Evolutionary conservation across 1,284 basidiomycete genomes (phyloP).

Genomic region (Moniliophthora roreri): DNA sequence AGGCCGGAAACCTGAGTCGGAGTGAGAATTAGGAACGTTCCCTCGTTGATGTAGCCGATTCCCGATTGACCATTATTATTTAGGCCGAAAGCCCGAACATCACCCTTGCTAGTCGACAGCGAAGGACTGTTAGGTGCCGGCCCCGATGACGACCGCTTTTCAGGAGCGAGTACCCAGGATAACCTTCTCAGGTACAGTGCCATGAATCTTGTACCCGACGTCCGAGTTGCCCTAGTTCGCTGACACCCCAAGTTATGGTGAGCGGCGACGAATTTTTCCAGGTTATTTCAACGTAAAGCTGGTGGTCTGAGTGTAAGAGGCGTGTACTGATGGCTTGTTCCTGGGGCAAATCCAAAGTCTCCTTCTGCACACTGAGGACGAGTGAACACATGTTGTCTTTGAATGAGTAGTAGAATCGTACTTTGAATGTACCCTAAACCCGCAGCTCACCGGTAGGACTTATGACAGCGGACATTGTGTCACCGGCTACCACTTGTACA

Average conservation of each 20-base stretch:
- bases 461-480: slow-evolving; percentile 72
- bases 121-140: slow-evolving; percentile 76
- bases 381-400: too few relatives aligned
- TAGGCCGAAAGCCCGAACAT: slow-evolving; percentile 81
- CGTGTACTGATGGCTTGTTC: slow-evolving; percentile 46
- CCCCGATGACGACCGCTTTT: slow-evolving; percentile 65
- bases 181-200: slow-evolving; percentile 67
- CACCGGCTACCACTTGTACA: slow-evolving; percentile 70
- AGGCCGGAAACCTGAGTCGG: slow-evolving; percentile 64
- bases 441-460: slow-evolving; percentile 66
- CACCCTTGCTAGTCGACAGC: slow-evolving; percentile 71
- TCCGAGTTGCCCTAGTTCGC: slow-evolving; percentile 76
- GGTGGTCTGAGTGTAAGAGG: slow-evolving; percentile 55
- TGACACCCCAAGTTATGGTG: slow-evolving; percentile 81
- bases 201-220: slow-evolving; percentile 71
- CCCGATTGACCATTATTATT: slow-evolving; percentile 46
- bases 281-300: slow-evolving; percentile 39
- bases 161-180: slow-evolving; percentile 44
- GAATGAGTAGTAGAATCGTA: too few relatives aligned
- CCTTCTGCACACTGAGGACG: slow-evolving; percentile 58
- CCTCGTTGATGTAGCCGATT: slow-evolving; percentile 29
- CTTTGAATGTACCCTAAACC: slow-evolving; percentile 84
- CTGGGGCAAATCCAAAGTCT: slow-evolving; percentile 69
- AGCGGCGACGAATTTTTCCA: slow-evolving; percentile 62
- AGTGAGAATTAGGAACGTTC: slow-evolving; percentile 39